phyloP scores from a whole-genome alignment of 2,329 filamentous ascomycete species.

The Trichoderma sp. region DNA sequence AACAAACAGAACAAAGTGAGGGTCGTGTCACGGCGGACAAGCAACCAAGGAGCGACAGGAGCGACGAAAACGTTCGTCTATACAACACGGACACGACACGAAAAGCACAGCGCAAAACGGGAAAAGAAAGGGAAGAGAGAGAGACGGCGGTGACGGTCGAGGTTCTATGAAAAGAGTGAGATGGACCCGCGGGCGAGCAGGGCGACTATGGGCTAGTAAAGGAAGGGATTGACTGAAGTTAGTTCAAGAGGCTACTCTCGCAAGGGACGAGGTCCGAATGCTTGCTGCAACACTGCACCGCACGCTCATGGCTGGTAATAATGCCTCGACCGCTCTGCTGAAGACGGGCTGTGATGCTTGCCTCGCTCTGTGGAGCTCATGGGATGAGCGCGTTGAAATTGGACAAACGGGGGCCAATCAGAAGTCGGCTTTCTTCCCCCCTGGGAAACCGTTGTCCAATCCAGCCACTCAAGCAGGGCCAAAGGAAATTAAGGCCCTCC shows the following conservation, averaged over 20 bases:
- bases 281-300: background rate
- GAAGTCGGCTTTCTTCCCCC: constrained; percentile 32
- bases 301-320: constrained; percentile 14
- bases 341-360: constrained; percentile 24
- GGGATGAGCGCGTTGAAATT: constrained; percentile 31
- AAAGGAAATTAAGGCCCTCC: constrained; percentile 29
- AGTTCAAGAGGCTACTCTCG: constrained; percentile 9
- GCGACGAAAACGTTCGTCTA: constrained; percentile 18
- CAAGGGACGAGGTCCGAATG: no score
- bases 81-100: constrained; percentile 23
- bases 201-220: constrained; percentile 23
- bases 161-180: constrained; percentile 26
- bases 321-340: constrained; percentile 28
- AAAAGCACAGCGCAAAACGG: constrained; percentile 19
- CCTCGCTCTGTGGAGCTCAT: constrained; percentile 22
- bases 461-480: constrained; percentile 10
- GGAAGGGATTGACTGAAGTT: constrained; percentile 28
- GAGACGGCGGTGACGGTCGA: constrained; percentile 24
- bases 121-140: constrained; percentile 26
- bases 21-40: constrained; percentile 21
- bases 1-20: constrained; percentile 15
- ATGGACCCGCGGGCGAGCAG: constrained; percentile 22
- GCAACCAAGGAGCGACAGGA: constrained; percentile 23
- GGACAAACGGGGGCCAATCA: constrained; percentile 38
- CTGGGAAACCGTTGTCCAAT: constrained; percentile 27